Evolutionary conservation across 257 asterid species (phyloP), one percentile per base, ranked within the genome.

Genomic region (Ilex aquifolium): DNA sequence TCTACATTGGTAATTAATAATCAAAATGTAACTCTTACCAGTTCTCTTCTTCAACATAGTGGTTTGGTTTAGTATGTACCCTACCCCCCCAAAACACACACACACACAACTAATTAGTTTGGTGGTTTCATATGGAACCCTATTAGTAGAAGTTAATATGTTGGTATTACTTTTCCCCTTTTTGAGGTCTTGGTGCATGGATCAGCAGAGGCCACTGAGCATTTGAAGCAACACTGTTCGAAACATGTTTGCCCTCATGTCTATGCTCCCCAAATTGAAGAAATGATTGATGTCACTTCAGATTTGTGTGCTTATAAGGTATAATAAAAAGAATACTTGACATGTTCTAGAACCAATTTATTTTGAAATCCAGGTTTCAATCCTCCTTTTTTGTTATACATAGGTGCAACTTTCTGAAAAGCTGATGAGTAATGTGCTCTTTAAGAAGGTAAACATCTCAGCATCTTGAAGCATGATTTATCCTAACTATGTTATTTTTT

Each of bases 171-270:
- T 62, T 77, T 74, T 76, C 73, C 60, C 61, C 60, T 31, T 73
- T 66, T 74, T 68, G 49, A 88, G 98, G 98, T 91, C 65, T 80
- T 92, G 87, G 99, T 92, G 78, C 97, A 92, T 72, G 97, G 96
- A 72, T 89, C 99, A 63, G 99, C 99, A 15, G 99, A 92, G 81
- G 97, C 99, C 79, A 92, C 99, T 2, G 99, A 89, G 78, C 96
- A 88, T 82, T 77, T 91, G 80, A 91, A 86, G 86, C 91, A 91
- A 65, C 92, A 91, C 67, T 89, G 97, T 81, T 56, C 82, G 74
- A 83, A 88, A 68, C 76, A 76, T 72, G 95, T 92, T 63, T 89
- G 99, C 66, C 91, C 90, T 1, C 82, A 88, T 72, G 97, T 89
- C 61, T 83, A 82, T 78, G 97, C 97, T 78, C 99, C 99, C 64